Percentiles rank a stretch among this genome's conserved stretches.
Conservation (phyloP, 768 basidiomycete genomes). For the Ramaria rubella region DNA sequence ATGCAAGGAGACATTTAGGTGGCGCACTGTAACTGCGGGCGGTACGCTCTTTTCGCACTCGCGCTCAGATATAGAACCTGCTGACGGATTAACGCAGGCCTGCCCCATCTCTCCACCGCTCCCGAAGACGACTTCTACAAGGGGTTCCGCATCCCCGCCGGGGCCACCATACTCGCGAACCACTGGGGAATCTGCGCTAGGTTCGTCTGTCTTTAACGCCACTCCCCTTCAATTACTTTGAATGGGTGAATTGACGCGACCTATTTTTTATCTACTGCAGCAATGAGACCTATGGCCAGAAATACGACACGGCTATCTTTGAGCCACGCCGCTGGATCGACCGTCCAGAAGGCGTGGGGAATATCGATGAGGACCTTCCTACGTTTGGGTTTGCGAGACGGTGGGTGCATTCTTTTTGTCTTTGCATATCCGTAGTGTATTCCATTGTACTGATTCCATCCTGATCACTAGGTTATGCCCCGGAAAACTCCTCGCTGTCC, state of each 20-base stretch:
- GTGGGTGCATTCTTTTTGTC: not conserved
- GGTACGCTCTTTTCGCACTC: not conserved
- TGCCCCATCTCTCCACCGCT: not conserved
- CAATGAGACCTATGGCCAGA: not conserved
- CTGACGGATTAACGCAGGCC: not conserved
- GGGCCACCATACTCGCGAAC: not conserved
- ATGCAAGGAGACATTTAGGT: not conserved
- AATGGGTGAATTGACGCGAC: too few species aligned
- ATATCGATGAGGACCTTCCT: not conserved
- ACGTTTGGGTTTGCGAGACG: not conserved
- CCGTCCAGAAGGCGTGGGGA: not conserved
- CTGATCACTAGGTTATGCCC: not conserved
- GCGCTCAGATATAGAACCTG: not conserved
- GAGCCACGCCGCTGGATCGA: slow-evolving; percentile 2
- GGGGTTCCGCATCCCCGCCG: not conserved
- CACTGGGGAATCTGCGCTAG: not conserved
- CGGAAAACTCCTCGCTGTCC: not conserved
- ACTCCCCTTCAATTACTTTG: not conserved
- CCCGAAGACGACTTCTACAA: not conserved
- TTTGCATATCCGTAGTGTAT: not conserved
- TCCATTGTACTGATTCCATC: too few species aligned
- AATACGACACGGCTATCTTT: not conserved
- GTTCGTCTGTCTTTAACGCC: not conserved
- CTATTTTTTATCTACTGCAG: not conserved
- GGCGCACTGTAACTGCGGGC: not conserved